phyloP scores from a whole-genome alignment of 768 basidiomycete genomes.

The Lentinula raphanica region DNA sequence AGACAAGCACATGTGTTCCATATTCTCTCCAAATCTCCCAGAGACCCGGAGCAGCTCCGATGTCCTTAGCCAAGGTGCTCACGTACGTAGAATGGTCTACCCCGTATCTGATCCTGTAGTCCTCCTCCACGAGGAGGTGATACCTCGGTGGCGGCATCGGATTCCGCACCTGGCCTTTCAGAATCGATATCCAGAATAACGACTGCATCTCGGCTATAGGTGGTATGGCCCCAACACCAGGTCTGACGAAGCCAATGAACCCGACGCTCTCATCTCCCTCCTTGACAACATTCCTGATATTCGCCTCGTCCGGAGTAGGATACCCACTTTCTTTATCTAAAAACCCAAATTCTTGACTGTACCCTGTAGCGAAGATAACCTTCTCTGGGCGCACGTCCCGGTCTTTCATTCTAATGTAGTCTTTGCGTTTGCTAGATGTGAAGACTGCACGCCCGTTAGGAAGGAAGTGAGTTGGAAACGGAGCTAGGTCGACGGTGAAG shows the following conservation, averaged over 20 bases:
- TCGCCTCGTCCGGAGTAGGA: slow-evolving; percentile 34
- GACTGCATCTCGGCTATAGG: slow-evolving; percentile 58
- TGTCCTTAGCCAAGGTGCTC: slow-evolving; percentile 52
- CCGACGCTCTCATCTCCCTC: slow-evolving; percentile 41
- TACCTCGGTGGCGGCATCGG: slow-evolving; percentile 46
- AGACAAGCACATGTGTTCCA: slow-evolving; percentile 44
- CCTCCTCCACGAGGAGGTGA: slow-evolving; percentile 46
- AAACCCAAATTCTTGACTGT: slow-evolving; percentile 38
- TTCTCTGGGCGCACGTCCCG: slow-evolving; percentile 40
- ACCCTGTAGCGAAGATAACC: slow-evolving; percentile 47
- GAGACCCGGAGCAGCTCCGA: slow-evolving; percentile 48
- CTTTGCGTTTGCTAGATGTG: slow-evolving; percentile 36
- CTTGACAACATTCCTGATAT: slow-evolving; percentile 38
- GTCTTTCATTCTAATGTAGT: slow-evolving; percentile 32
- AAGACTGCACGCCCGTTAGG: slow-evolving; percentile 41
- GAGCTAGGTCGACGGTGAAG: slow-evolving; percentile 47
- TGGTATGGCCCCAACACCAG: slow-evolving; percentile 56
- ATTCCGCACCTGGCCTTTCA: slow-evolving; percentile 35
- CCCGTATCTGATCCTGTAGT: slow-evolving; percentile 53
- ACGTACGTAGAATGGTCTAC: slow-evolving; percentile 56
- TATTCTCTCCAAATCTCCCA: slow-evolving; percentile 41
- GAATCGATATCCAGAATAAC: slow-evolving; percentile 50
- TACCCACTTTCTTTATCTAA: slow-evolving; percentile 34
- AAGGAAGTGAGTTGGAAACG: slow-evolving; percentile 45
- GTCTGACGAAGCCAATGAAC: slow-evolving; percentile 54